phyloP scores from a whole-genome alignment of 176 grass and related monocot genomes.

The Chloris gayana region DNA sequence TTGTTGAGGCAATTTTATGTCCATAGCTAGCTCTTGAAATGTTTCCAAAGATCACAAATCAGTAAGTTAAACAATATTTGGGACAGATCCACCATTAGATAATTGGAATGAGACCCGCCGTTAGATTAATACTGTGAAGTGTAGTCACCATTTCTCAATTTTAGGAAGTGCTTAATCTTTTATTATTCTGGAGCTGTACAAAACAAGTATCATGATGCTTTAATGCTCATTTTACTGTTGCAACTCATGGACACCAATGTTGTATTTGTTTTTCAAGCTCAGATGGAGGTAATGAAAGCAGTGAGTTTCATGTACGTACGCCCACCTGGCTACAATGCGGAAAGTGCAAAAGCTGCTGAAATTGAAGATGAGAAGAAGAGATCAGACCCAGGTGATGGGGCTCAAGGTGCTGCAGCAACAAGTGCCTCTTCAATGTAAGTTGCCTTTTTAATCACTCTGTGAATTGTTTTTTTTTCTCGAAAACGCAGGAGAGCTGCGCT shows the following conservation, averaged over 20 bases:
- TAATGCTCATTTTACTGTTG: neutral
- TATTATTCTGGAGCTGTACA: neutral
- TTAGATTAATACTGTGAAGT: neutral
- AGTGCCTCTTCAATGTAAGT: constrained; percentile 62
- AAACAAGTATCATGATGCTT: neutral
- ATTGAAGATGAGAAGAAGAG: constrained; percentile 82
- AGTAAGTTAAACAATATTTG: constrained; percentile 2
- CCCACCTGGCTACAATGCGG: constrained; percentile 89
- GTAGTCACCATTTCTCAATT: neutral
- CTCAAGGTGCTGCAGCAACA: constrained; percentile 41
- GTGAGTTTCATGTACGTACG: constrained; percentile 98
- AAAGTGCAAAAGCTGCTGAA: constrained; percentile 97
- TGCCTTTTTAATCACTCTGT: constrained; percentile 23
- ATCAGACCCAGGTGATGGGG: constrained; percentile 41
- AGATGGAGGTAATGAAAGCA: constrained; percentile 96
- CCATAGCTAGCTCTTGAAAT: neutral
- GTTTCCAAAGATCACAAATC: neutral
- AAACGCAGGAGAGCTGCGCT: no score
- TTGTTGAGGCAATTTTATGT: neutral
- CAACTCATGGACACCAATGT: constrained; percentile 8
- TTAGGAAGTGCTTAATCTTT: neutral
- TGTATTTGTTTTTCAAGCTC: constrained; percentile 43
- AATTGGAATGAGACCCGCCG: neutral
- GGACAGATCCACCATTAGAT: neutral
- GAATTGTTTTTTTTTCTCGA: neutral